Conservation (phyloP, 2,329 filamentous ascomycete species). For the Diaporthe eres region DNA sequence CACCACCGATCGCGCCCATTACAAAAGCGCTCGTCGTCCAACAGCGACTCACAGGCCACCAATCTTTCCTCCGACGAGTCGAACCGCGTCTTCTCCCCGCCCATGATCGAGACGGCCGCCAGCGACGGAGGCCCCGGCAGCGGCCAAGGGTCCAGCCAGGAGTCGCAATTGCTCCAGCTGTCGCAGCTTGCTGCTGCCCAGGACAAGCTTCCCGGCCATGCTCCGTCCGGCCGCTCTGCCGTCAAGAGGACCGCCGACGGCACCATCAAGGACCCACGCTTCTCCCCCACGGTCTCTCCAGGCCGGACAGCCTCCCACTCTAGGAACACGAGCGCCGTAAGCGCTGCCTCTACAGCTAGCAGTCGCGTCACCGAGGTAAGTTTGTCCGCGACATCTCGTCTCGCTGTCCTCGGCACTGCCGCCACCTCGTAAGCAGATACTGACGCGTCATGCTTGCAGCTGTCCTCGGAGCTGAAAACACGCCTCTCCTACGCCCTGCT, state of each 20-base stretch:
- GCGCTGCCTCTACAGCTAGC: constrained; percentile 70
- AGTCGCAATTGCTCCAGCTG: constrained; percentile 70
- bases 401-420: neutral
- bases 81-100: constrained; percentile 60
- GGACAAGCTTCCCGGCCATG: constrained; percentile 56
- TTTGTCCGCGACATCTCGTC: neutral
- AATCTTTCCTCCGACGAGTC: constrained; percentile 55
- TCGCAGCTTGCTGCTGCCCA: constrained; percentile 70
- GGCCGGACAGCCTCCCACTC: constrained; percentile 70
- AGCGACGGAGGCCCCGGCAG: constrained; percentile 57
- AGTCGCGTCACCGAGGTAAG: constrained; percentile 85
- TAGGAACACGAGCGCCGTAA: constrained; percentile 79
- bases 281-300: constrained; percentile 61
- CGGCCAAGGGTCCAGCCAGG: constrained; percentile 63
- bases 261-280: constrained; percentile 70
- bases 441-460: constrained; percentile 59
- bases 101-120: constrained; percentile 45
- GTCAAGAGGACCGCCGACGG: constrained; percentile 86
- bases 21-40: constrained; percentile 47
- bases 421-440: constrained; percentile 25
- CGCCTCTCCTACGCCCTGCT: constrained; percentile 94
- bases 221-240: constrained; percentile 49
- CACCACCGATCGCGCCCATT: constrained; percentile 9
- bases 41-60: constrained; percentile 61
- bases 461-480: constrained; percentile 84